phyloP scores from a whole-genome alignment of 352 stramenopile species.

The Phytophthora nicotianae region DNA sequence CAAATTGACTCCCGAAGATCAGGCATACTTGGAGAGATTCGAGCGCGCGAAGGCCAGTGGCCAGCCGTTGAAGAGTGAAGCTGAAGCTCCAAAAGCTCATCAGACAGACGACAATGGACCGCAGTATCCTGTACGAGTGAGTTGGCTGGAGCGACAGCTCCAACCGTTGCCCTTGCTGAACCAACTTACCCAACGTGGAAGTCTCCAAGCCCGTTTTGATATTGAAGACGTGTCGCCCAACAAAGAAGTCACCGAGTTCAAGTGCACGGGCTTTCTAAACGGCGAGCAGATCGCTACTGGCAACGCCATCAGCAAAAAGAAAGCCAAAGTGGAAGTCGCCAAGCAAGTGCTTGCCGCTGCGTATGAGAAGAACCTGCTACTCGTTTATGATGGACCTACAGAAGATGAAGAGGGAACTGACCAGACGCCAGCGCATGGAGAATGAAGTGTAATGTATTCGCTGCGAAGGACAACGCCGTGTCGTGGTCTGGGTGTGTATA shows the following conservation, averaged over 20 bases:
- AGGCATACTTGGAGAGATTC: slow-evolving; percentile 63
- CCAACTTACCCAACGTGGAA: slow-evolving; percentile 53
- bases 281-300: slow-evolving; percentile 38
- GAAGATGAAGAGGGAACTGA: slow-evolving; percentile 37
- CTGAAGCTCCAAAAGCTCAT: not conserved
- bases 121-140: slow-evolving; percentile 38
- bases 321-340: slow-evolving; percentile 66
- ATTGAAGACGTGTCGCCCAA: slow-evolving; percentile 56
- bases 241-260: slow-evolving; percentile 48
- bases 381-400: slow-evolving; percentile 40
- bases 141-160: slow-evolving; percentile 46
- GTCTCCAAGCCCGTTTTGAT: slow-evolving; percentile 48
- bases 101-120: not conserved
- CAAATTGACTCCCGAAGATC: slow-evolving; percentile 56
- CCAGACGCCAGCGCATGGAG: slow-evolving; percentile 13
- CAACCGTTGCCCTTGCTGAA: slow-evolving; percentile 58
- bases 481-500: slow-evolving; percentile 1
- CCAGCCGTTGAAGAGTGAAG: slow-evolving; percentile 7
- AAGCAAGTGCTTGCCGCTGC: slow-evolving; percentile 76
- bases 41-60: slow-evolving; percentile 33
- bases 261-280: slow-evolving; percentile 60
- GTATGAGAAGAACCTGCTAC: slow-evolving; percentile 57
- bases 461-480: slow-evolving; percentile 13
- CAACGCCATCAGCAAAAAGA: slow-evolving; percentile 81
- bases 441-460: slow-evolving; percentile 35